Evolutionary conservation across 2,329 filamentous ascomycete species (phyloP).

Genomic region (Sporothrix schenckii): DNA sequence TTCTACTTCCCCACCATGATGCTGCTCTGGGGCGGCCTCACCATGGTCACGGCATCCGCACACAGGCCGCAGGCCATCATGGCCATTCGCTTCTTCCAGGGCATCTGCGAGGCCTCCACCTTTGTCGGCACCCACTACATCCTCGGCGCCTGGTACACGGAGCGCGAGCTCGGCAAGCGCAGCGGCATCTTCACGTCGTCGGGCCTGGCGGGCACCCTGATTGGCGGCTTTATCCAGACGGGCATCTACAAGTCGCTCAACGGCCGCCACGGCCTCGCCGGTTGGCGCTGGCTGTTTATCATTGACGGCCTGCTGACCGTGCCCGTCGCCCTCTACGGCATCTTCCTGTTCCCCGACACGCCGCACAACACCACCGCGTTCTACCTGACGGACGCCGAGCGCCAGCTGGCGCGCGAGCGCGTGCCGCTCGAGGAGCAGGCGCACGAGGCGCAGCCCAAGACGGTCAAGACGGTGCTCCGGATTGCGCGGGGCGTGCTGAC

Average conservation of each 20-base stretch:
- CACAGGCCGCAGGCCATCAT: conserved; percentile 59
- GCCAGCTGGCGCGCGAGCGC: conserved; percentile 46
- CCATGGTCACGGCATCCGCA: conserved; percentile 61
- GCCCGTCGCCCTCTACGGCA: conserved; percentile 59
- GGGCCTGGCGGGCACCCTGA: conserved; percentile 63
- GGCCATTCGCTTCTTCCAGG: conserved; percentile 61
- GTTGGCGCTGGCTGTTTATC: conserved; percentile 59
- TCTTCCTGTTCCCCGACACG: conserved; percentile 58
- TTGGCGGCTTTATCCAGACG: conserved; percentile 64
- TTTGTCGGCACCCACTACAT: conserved; percentile 64
- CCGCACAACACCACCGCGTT: conserved; percentile 53
- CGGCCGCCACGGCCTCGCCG: conserved; percentile 53
- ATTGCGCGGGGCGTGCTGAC: conserved; percentile 56
- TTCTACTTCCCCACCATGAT: conserved; percentile 67
- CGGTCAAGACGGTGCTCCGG: conserved; percentile 33
- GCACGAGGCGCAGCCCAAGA: conserved; percentile 41
- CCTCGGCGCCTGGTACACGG: conserved; percentile 64
- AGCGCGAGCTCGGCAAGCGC: conserved; percentile 63
- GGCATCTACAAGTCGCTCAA: conserved; percentile 53
- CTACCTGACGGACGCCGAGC: conserved; percentile 50
- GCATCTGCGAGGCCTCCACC: conserved; percentile 58
- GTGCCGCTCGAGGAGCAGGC: conserved; percentile 45
- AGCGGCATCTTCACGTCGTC: conserved; percentile 64
- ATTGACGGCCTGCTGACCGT: conserved; percentile 61
- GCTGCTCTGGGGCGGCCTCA: conserved; percentile 65